A percentile compares a stretch with the other conserved stretches of the same genome.
Evolutionary conservation across 768 basidiomycete genomes (phyloP).

Genomic region (Boletus sp.): DNA sequence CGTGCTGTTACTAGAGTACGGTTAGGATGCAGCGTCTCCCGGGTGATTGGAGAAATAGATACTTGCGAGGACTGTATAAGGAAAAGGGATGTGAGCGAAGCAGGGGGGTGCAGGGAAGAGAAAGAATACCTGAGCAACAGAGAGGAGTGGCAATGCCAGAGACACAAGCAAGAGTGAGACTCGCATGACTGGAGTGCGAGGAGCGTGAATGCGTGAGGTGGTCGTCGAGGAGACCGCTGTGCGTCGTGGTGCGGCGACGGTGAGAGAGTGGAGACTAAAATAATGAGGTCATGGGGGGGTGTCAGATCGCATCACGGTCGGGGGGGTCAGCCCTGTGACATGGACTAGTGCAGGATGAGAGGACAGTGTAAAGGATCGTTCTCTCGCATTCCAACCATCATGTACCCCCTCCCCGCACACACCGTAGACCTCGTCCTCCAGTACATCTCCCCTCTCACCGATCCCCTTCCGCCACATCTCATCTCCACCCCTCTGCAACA

Average conservation of each 20-base stretch:
- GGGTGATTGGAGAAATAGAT: constrained; percentile 10
- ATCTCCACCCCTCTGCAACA: constrained; percentile 58
- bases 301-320: not conserved
- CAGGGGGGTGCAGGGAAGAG: not conserved
- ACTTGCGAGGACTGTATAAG: constrained; percentile 40
- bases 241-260: not conserved
- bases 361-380: too few species aligned
- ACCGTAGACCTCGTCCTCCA: constrained; percentile 50
- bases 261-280: constrained; percentile 10
- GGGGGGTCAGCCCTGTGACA: constrained; percentile 12
- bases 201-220: not conserved
- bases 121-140: constrained; percentile 33
- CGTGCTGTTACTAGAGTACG: constrained; percentile 40
- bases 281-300: constrained; percentile 11
- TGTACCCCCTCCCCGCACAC: constrained; percentile 37
- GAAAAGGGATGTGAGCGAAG: constrained; percentile 6
- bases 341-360: too few species aligned
- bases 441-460: constrained; percentile 52
- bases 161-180: constrained; percentile 32
- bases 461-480: constrained; percentile 58
- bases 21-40: constrained; percentile 38
- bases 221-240: not conserved
- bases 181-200: constrained; percentile 24
- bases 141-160: constrained; percentile 27
- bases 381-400: constrained; percentile 8